A percentile compares a stretch with the other conserved stretches of the same genome.
phyloP scores from a whole-genome alignment of 176 grass and related monocot genomes.

The Phoenix roebelenii region DNA sequence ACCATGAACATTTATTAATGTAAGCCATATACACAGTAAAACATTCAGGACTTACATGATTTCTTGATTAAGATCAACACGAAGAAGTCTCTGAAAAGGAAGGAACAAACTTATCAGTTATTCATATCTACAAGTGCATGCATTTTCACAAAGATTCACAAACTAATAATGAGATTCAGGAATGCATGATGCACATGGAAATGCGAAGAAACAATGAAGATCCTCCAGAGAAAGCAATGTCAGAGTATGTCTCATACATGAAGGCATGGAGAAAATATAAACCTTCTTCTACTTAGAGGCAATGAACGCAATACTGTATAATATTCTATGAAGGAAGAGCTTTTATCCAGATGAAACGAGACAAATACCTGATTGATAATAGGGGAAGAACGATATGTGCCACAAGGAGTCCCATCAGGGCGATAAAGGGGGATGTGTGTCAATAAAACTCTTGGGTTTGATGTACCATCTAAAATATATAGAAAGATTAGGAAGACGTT shows the following conservation, averaged over 20 bases:
- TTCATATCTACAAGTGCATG: too few relatives aligned
- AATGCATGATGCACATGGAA: too few relatives aligned
- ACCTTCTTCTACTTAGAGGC: too few relatives aligned
- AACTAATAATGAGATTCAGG: too few relatives aligned
- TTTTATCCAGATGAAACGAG: slow-evolving; percentile 1
- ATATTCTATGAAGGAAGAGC: background rate
- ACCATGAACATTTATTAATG: too few relatives aligned
- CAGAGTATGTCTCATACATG: too few relatives aligned
- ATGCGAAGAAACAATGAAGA: too few relatives aligned
- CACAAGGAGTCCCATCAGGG: slow-evolving; percentile 61
- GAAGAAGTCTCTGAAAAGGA: slow-evolving; percentile 70
- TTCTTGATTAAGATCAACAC: slow-evolving; percentile 40
- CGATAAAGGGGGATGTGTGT: slow-evolving; percentile 94
- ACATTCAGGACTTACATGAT: slow-evolving; percentile 39
- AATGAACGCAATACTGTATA: too few relatives aligned
- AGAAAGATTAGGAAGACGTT: background rate
- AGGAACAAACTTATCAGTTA: slow-evolving; percentile 7
- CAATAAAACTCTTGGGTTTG: slow-evolving; percentile 71
- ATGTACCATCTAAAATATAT: slow-evolving; percentile 39
- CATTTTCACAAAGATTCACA: too few relatives aligned
- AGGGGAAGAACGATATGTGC: slow-evolving; percentile 73
- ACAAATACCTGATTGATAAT: slow-evolving; percentile 77
- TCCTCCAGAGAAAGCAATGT: too few relatives aligned
- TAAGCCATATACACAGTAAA: slow-evolving; percentile 11
- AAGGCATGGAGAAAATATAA: too few relatives aligned